Evolutionary conservation across 2,329 filamentous ascomycete genomes (phyloP).

Genomic region (Colletotrichum abscissum): DNA sequence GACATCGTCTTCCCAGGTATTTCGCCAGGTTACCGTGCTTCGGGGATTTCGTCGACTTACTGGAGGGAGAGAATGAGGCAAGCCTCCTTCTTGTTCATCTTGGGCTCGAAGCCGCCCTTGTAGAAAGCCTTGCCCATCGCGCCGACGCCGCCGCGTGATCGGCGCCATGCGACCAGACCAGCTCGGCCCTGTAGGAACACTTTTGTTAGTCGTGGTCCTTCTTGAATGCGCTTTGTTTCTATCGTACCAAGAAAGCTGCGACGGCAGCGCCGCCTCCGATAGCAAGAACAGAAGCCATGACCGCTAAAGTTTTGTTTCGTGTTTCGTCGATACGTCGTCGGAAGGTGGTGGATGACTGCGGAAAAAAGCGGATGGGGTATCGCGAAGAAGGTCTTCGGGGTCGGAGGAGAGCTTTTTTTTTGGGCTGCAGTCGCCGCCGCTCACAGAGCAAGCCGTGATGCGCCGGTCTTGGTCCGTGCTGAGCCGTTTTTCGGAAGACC

Average conservation of each 20-base stretch:
- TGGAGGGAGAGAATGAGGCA: conserved; percentile 89
- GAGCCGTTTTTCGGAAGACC: background rate
- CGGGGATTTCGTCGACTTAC: conserved; percentile 59
- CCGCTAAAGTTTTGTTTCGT: conserved; percentile 12
- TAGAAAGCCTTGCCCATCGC: conserved; percentile 92
- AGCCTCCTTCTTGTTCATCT: conserved; percentile 94
- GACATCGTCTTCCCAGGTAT: background rate
- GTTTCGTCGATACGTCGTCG: background rate
- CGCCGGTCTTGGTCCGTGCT: conserved; percentile 13
- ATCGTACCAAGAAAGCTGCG: conserved; percentile 62
- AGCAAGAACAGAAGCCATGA: conserved; percentile 58
- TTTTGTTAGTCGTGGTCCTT: conserved; percentile 28
- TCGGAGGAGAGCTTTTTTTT: conserved; percentile 12
- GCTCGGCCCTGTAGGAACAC: conserved; percentile 78
- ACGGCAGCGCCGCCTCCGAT: conserved; percentile 61
- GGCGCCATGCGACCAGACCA: conserved; percentile 87
- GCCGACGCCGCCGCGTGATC: conserved; percentile 81
- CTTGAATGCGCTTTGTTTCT: background rate
- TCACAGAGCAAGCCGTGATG: conserved; percentile 3
- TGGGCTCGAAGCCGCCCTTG: conserved; percentile 97
- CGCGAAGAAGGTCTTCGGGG: background rate
- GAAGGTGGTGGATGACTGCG: conserved; percentile 14
- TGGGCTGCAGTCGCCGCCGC: conserved; percentile 1
- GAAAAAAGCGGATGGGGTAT: conserved; percentile 11
- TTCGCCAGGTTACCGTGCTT: background rate